phyloP scores from a whole-genome alignment of 2,329 filamentous ascomycete genomes.

The Xylariales sp. region DNA sequence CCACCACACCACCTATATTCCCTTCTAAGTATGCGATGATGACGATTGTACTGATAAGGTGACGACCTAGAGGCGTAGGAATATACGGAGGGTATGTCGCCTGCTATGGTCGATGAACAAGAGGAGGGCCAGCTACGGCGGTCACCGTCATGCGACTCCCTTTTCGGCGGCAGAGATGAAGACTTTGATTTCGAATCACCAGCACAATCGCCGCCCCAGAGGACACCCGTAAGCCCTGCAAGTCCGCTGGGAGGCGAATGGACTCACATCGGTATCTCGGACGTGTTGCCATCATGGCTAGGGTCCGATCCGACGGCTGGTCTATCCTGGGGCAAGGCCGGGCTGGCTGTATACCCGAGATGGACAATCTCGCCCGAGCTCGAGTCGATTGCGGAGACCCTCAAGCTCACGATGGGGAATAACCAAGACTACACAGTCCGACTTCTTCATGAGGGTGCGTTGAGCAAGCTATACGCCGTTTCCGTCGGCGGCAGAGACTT shows the following conservation, averaged over 20 bases:
- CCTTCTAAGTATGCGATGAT: too few relatives aligned
- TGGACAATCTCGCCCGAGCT: conserved; percentile 43
- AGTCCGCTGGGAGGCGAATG: too few relatives aligned
- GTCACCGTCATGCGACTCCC: conserved; percentile 25
- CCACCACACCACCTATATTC: too few relatives aligned
- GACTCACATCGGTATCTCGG: background rate
- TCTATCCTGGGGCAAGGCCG: conserved; percentile 36
- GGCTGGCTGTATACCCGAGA: conserved; percentile 22
- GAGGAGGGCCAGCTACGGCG: background rate
- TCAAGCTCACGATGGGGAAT: conserved; percentile 34
- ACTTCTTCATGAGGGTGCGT: conserved; percentile 41
- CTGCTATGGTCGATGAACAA: background rate
- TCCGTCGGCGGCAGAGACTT: conserved; percentile 44
- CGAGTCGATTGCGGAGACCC: conserved; percentile 40
- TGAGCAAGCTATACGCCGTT: conserved; percentile 45
- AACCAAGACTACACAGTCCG: conserved; percentile 38
- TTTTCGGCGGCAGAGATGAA: conserved; percentile 16
- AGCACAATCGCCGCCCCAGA: background rate
- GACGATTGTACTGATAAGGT: too few relatives aligned
- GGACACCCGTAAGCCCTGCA: background rate
- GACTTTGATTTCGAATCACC: background rate
- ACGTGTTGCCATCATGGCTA: background rate
- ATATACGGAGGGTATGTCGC: background rate
- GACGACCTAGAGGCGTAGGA: too few relatives aligned
- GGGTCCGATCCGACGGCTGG: conserved; percentile 28